phyloP scores from a whole-genome alignment of 768 basidiomycete genomes.

The Suillus paluster region DNA sequence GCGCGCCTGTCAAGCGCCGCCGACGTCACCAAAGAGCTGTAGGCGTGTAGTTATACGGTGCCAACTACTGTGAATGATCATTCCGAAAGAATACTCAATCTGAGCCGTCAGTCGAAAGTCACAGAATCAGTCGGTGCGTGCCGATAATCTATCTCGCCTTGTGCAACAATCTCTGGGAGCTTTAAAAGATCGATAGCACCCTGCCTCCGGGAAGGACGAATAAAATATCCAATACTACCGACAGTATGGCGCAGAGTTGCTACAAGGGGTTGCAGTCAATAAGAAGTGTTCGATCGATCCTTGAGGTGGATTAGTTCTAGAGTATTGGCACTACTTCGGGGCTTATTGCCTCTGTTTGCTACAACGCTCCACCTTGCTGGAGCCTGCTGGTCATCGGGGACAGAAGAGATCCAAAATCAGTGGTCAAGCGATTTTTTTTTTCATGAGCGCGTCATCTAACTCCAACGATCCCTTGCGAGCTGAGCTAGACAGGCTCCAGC shows the following conservation, averaged over 20 bases:
- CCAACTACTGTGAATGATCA: background rate
- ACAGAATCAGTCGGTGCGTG: background rate
- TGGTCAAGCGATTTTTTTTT: background rate
- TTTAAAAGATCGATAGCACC: conserved; percentile 1
- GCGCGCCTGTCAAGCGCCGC: too few relatives aligned
- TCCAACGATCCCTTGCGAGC: background rate
- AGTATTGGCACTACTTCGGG: too few relatives aligned
- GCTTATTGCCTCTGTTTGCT: background rate
- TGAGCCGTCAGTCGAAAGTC: background rate
- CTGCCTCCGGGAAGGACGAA: background rate
- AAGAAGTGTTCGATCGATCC: background rate
- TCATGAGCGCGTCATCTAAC: background rate
- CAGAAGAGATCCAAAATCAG: background rate
- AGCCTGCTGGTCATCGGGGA: background rate
- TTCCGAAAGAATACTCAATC: background rate
- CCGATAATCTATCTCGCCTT: background rate
- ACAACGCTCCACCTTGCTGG: background rate
- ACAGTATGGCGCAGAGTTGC: background rate
- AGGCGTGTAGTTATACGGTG: background rate
- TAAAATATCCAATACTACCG: background rate
- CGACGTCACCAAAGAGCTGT: background rate
- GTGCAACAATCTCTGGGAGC: background rate
- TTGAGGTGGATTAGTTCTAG: background rate
- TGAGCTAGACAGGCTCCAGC: conserved; percentile 5
- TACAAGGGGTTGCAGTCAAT: background rate